Base-by-base conservation (phyloP, 441 rosid species). In the Adansonia madagascariensis region DNA sequence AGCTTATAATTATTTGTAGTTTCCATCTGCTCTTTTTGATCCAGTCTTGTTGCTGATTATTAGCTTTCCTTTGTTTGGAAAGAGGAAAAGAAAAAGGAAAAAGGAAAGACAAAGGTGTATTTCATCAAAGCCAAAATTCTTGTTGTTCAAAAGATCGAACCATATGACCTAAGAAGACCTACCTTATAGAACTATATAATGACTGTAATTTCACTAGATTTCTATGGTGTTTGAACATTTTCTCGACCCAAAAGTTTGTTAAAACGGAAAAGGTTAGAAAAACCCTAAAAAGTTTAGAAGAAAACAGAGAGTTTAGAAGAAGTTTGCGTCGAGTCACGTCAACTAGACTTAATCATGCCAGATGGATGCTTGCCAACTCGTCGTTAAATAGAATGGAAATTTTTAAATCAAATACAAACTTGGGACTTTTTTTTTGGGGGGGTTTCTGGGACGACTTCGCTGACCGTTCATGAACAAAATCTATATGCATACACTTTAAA, bases 151-250 rank as follows among this genome's bases (percentile, higher is more conserved):
- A 49, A 69, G 44, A 24, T 27, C 53, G 20, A 72, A 56, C 75
- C 24, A 39, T 56, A 41, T 57, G 76, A 73, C 76, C 76, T 73
- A 73, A 20, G 67, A 56, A 56, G 66, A 57, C 75, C 63, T 71
- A 71, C 1, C 6, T 50, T 9, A 18, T 46, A 20, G 41, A 31
- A 31, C 17, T 31, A 64, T 7, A 43, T 50, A 1, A 52, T 2
- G 31, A 70, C 74, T 52, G 74, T 31, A 52, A 8, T 71, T 24
- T 27, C 74, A 50, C 8, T 49, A 3, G 20, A 49, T 24, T 69
- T 27, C 24, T 3, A 70, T 14, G 61, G 74, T 24, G 14, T 50
- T 71, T 52, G 46, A 50, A 70, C 24, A 3, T 50, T 31, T 71
- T 52, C 74, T 52, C n/a, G 61, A 9, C 44, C 61, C 44, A 8